A percentile compares a stretch with the other conserved stretches of the same genome.
Conservation (phyloP, 208 protist genomes). For the Naegleria lovaniensis region DNA sequence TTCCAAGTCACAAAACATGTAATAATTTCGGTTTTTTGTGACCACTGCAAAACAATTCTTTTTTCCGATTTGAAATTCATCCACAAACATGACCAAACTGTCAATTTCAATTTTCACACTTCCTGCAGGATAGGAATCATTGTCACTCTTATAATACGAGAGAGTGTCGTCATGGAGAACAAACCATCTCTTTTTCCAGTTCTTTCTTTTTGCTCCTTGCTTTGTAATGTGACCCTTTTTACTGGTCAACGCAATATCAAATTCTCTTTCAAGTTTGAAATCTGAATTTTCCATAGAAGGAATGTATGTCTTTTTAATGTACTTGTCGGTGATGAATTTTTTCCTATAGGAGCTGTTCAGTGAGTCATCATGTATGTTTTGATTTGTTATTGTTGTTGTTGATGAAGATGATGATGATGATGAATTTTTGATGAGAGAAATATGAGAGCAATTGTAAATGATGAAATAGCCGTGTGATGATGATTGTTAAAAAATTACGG, state of each 20-base stretch:
- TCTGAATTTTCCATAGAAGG: background rate
- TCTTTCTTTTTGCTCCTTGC: conserved; percentile 1
- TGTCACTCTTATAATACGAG: background rate
- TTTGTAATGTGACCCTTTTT: background rate
- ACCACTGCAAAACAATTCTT: conserved; percentile 29
- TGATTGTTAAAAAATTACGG: too few relatives aligned
- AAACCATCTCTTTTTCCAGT: background rate
- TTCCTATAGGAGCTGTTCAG: background rate
- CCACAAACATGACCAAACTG: conserved; percentile 3
- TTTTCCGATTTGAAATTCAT: conserved; percentile 2
- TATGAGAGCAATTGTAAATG: too few relatives aligned
- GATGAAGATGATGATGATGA: too few relatives aligned
- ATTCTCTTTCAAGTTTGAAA: conserved; percentile 15
- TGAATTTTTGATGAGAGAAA: too few relatives aligned
- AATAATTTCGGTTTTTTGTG: background rate
- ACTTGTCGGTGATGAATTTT: conserved; percentile 30
- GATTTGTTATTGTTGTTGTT: too few relatives aligned
- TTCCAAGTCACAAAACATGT: background rate
- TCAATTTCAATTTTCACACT: background rate
- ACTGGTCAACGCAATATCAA: background rate
- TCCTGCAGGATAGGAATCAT: background rate
- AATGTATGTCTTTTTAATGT: conserved; percentile 26
- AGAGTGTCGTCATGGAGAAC: background rate
- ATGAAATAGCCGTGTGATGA: too few relatives aligned
- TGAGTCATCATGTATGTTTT: too few relatives aligned